Conservation (phyloP, 805 yeast genomes). For the Saturnispora bothae region DNA sequence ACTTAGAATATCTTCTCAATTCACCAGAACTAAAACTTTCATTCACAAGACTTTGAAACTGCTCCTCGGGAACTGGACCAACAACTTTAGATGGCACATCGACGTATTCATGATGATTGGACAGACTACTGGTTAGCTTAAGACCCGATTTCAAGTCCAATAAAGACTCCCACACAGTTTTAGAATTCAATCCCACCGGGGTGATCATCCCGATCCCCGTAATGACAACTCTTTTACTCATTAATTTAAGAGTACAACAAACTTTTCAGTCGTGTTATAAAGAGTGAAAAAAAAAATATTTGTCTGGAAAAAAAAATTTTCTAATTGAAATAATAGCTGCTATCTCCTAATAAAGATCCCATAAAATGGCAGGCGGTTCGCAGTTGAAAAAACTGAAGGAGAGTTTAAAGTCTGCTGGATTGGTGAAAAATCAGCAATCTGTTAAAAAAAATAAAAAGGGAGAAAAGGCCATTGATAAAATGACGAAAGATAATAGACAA, state of each 20-base stretch:
- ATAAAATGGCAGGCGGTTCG: constrained; percentile 56
- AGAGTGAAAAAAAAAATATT: not conserved
- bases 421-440: constrained; percentile 75
- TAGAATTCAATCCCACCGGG: constrained; percentile 71
- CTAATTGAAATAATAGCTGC: not conserved
- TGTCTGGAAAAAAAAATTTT: constrained; percentile 1
- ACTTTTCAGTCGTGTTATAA: constrained; percentile 1
- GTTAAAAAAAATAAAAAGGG: constrained; percentile 44
- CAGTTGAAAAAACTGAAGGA: constrained; percentile 78
- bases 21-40: constrained; percentile 34
- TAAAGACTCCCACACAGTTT: constrained; percentile 42
- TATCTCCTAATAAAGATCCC: too few species aligned
- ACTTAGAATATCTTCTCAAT: constrained; percentile 53
- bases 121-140: constrained; percentile 38
- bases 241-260: not conserved
- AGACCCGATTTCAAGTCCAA: constrained; percentile 48
- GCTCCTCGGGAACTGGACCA: constrained; percentile 51
- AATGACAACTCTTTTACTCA: constrained; percentile 59
- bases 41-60: constrained; percentile 26
- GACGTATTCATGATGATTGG: constrained; percentile 35
- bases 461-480: constrained; percentile 45
- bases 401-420: constrained; percentile 63
- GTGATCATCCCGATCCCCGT: constrained; percentile 85
- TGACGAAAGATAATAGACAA: constrained; percentile 59
- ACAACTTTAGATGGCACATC: constrained; percentile 63